Evolutionary conservation across 2,329 filamentous ascomycete genomes (phyloP), one percentile per base, ranked within the genome.

Genomic region (Aspergillus brasiliensis): DNA sequence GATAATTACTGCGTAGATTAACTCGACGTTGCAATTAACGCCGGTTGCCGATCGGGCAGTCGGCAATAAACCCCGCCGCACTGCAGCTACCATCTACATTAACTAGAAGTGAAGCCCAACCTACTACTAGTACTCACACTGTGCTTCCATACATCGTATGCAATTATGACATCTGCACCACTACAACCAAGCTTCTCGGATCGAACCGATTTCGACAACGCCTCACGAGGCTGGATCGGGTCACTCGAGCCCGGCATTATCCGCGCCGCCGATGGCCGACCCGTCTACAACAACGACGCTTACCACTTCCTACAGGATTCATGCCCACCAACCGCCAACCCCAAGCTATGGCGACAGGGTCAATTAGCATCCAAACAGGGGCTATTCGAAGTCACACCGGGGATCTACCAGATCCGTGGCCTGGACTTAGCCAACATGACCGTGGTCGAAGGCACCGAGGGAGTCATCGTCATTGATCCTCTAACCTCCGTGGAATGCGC

Each of bases 341-440:
- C 69, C 2, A 70, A 68, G 15, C 65, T 78, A 34, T 78, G 76
- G 76, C 65, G 74, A 13, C 75, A 78, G 57, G 67, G 61, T 4
- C 70, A 75, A 58, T 66, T 77, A 10, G 63, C 58, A 25, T 63
- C 61, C 15, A 71, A 67, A 19, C 69, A 76, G 48, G 71, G 78
- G 0, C 69, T 81, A 1, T 80, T 69, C 63, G 61, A 74, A 46
- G 69, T 80, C 31, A 65, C 59, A 1, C 59, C 63, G 1, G 71
- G 72, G 15, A 75, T 80, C 13, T 80, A 78, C 59, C 77, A 81
- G 63, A 64, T 80, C 11, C 75, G 77, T 31, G 77, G 72, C 3
- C 66, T 78, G 13, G 78, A 80, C 58, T 48, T 80, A 8, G 73
- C 77, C 25, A 78, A 80, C 62, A 78, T 77, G 65, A 79, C 75